Conservation (phyloP, 2,329 filamentous ascomycete genomes). For the Xylaria hypoxylon region DNA sequence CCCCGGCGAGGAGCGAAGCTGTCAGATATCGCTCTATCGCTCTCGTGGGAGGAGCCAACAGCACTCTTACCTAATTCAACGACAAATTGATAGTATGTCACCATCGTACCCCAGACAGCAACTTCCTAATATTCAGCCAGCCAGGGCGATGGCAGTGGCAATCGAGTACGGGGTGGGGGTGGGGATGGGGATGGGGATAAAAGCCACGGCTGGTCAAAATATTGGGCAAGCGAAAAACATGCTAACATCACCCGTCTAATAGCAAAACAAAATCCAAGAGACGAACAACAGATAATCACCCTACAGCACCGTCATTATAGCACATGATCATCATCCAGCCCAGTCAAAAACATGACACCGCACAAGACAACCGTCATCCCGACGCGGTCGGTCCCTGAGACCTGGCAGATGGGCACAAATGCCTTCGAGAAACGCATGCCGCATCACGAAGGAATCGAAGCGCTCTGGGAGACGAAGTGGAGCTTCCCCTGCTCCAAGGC, state of each 20-base stretch:
- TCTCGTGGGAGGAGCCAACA: not conserved
- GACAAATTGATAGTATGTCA: not conserved
- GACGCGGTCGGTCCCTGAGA: conserved; percentile 39
- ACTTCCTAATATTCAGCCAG: not conserved
- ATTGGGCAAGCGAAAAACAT: not conserved
- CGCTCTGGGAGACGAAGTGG: conserved; percentile 82
- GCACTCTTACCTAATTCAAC: not conserved
- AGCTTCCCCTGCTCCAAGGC: conserved; percentile 71
- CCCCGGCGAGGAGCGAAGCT: not conserved
- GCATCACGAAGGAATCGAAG: conserved; percentile 70
- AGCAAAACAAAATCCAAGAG: not conserved
- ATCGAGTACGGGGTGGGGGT: not conserved
- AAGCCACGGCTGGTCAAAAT: not conserved
- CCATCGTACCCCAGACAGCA: not conserved
- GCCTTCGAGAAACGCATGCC: conserved; percentile 61
- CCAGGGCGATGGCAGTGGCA: not conserved
- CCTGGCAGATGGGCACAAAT: conserved; percentile 59
- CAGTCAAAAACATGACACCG: conserved; percentile 47
- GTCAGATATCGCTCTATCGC: not conserved
- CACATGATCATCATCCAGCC: not conserved
- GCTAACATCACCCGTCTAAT: not conserved
- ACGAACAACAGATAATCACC: not conserved
- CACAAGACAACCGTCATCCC: conserved; percentile 40
- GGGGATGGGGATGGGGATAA: not conserved
- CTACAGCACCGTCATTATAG: not conserved